Percentiles rank a stretch among this genome's conserved stretches.
Evolutionary conservation across 441 rosid species (phyloP).

Genomic region (Populus hybrid): DNA sequence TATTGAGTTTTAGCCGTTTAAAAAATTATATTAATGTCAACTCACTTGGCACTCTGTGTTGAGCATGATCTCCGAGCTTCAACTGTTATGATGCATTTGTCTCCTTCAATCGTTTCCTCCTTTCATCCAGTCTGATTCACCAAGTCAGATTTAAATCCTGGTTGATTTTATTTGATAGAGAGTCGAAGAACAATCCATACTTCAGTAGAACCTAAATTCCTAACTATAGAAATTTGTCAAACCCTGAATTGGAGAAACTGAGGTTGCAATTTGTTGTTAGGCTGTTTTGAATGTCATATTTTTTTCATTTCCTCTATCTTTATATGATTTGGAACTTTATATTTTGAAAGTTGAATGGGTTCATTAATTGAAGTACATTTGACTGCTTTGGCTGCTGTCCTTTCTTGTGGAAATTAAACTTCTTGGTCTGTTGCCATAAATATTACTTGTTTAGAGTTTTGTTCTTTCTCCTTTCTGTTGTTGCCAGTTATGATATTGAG

Average conservation of each 20-base stretch:
- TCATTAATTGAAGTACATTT: background rate
- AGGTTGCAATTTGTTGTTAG: background rate
- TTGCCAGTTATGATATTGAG: background rate
- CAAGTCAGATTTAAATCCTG: background rate
- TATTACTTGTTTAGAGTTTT: slow-evolving; percentile 4
- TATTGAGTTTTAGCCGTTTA: background rate
- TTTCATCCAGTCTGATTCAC: background rate
- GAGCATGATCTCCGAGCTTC: background rate
- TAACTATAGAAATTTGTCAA: background rate
- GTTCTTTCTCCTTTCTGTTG: background rate
- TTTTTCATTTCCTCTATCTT: background rate
- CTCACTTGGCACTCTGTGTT: background rate
- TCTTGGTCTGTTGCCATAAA: background rate
- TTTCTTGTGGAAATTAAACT: background rate
- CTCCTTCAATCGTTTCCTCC: background rate
- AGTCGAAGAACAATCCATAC: background rate
- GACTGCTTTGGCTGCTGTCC: background rate
- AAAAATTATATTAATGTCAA: background rate
- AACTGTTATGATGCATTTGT: background rate
- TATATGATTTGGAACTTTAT: background rate
- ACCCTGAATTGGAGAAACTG: background rate
- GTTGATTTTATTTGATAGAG: background rate
- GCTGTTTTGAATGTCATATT: background rate
- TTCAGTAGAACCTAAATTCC: background rate
- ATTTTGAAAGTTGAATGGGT: background rate